Conservation (phyloP, 1,284 basidiomycete genomes). For the Thecaphora frezii region DNA sequence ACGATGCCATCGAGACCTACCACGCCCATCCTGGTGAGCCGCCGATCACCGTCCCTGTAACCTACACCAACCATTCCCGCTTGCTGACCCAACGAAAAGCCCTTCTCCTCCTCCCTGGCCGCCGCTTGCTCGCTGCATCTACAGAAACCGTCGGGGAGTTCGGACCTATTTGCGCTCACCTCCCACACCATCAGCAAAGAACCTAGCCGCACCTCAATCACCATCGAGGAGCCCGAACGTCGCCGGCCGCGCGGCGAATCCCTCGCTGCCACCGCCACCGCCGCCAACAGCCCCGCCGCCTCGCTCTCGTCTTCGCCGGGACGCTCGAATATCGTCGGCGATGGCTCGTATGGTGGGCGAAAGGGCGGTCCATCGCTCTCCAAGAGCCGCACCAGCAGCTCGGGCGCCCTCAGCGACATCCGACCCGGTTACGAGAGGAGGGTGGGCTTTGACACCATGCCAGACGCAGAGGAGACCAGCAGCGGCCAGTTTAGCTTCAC, state of each 20-base stretch:
- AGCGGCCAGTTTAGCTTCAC: slow-evolving; percentile 52
- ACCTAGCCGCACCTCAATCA: slow-evolving; percentile 10
- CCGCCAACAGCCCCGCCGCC: neutral
- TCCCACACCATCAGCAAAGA: neutral
- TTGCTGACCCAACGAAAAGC: neutral
- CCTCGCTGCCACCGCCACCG: slow-evolving; percentile 9
- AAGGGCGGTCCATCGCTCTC: slow-evolving; percentile 24
- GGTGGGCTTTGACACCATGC: slow-evolving; percentile 58
- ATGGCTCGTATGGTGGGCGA: slow-evolving; percentile 38
- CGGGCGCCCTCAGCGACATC: slow-evolving; percentile 40
- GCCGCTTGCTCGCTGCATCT: too few species aligned
- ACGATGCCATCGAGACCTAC: neutral
- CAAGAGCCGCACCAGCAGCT: slow-evolving; percentile 31
- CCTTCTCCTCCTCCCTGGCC: neutral
- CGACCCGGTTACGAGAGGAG: slow-evolving; percentile 49
- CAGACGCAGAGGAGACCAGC: slow-evolving; percentile 52
- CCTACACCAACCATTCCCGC: too few species aligned
- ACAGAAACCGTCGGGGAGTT: neutral
- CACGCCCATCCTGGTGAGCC: neutral
- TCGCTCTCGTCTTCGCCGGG: slow-evolving; percentile 12
- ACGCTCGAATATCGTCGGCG: slow-evolving; percentile 24
- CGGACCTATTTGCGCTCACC: neutral
- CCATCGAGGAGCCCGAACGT: slow-evolving; percentile 33
- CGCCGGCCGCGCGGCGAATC: slow-evolving; percentile 15
- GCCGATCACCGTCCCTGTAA: neutral